phyloP scores from a whole-genome alignment of 148 eudicot genomes.

The Bassia scoparia region DNA sequence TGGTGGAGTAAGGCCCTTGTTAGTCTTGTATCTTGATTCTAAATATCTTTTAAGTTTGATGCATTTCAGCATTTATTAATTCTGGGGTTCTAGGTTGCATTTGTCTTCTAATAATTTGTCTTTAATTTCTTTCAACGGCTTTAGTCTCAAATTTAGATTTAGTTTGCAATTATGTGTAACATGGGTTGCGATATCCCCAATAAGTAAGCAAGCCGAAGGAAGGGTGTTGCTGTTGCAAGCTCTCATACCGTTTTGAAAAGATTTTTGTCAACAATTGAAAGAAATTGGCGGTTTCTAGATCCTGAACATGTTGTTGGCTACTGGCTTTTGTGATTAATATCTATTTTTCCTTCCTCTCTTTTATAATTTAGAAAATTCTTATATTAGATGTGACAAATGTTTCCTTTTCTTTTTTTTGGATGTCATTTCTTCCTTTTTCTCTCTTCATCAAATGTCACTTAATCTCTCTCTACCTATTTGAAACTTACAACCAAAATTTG shows the following conservation, averaged over 20 bases:
- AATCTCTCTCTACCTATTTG: no score
- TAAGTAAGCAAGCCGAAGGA: not conserved
- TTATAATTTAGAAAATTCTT: no score
- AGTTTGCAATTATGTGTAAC: not conserved
- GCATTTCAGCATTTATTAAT: not conserved
- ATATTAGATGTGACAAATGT: no score
- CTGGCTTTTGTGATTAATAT: no score
- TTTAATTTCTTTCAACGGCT: not conserved
- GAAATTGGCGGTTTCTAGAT: not conserved
- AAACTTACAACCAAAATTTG: no score
- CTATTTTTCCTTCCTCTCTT: no score
- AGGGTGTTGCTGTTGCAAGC: not conserved
- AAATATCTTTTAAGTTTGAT: not conserved
- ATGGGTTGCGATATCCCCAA: not conserved
- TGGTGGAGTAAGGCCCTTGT: not conserved
- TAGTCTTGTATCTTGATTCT: not conserved
- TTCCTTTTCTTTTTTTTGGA: no score
- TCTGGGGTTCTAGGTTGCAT: not conserved
- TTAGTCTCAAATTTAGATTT: not conserved
- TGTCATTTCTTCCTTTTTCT: no score
- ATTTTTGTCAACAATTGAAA: not conserved
- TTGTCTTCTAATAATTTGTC: not conserved
- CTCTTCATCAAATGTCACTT: no score
- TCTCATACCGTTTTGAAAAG: not conserved
- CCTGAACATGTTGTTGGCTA: no score